phyloP scores from a whole-genome alignment of 306 rosid genomes.

The Gillenia trifoliata region DNA sequence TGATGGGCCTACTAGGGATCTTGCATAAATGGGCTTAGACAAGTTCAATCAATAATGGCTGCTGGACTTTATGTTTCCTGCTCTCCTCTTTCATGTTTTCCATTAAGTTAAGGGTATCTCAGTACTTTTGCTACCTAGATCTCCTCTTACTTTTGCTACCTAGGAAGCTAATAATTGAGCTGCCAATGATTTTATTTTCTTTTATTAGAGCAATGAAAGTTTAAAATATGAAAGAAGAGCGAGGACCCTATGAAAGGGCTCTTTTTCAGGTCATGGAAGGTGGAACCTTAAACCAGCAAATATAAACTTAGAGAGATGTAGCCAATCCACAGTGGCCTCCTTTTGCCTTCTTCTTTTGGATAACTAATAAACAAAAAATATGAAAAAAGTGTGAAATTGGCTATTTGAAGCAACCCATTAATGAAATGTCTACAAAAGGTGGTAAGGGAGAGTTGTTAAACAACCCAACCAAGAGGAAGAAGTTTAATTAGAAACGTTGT shows the following conservation, averaged over 20 bases:
- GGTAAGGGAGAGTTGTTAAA: not conserved
- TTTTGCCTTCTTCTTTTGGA: not conserved
- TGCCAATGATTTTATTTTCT: not conserved
- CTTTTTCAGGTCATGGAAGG: not conserved
- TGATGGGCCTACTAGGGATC: no score
- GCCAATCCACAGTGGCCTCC: not conserved
- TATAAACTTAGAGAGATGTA: not conserved
- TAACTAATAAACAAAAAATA: not conserved
- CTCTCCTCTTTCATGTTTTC: no score
- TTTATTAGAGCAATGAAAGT: not conserved
- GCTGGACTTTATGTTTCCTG: no score
- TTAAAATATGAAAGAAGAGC: not conserved
- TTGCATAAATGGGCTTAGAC: no score
- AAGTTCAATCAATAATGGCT: no score
- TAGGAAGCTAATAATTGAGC: not conserved
- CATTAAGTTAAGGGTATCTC: no score
- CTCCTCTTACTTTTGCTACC: no score
- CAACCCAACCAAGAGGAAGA: not conserved
- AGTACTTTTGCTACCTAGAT: no score
- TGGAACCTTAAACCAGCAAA: not conserved
- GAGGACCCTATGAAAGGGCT: not conserved
- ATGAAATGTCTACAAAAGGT: not conserved
- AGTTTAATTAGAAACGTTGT: not conserved
- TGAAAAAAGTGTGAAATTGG: not conserved
- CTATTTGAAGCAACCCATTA: not conserved